Conservation (phyloP, 352 stramenopile species). For the Pythium guiyangense region DNA sequence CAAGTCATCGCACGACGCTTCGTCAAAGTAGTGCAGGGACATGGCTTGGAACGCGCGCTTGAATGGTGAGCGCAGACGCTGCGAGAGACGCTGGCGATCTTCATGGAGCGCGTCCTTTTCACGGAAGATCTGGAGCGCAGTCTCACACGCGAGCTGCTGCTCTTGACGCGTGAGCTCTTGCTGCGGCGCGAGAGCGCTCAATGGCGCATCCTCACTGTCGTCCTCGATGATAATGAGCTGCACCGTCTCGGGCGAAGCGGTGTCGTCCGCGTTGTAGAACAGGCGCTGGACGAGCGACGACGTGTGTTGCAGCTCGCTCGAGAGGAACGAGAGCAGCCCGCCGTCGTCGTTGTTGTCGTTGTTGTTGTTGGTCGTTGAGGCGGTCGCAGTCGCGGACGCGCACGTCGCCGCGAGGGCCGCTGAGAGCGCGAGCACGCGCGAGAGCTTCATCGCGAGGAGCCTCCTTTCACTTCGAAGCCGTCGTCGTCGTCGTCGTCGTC, state of each 20-base stretch:
- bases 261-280: constrained; percentile 7
- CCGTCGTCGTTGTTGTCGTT: not conserved
- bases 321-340: constrained; percentile 11
- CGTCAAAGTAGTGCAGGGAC: constrained; percentile 34
- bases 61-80: constrained; percentile 34
- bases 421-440: constrained; percentile 61
- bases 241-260: constrained; percentile 7
- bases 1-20: constrained; percentile 50
- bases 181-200: not conserved
- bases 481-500: not conserved
- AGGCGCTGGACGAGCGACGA: constrained; percentile 12
- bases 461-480: constrained; percentile 20
- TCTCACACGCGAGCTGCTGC: constrained; percentile 37
- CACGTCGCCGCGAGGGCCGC: not conserved
- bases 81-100: constrained; percentile 21
- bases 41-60: constrained; percentile 35
- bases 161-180: constrained; percentile 20
- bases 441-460: constrained; percentile 58
- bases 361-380: not conserved
- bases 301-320: constrained; percentile 7
- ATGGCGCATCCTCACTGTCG: constrained; percentile 17
- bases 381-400: not conserved
- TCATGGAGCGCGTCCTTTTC: constrained; percentile 34
- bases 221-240: constrained; percentile 28
- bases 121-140: constrained; percentile 37